phyloP scores from a whole-genome alignment of 192 early-diverging fungal species.

The Martensiomyces pterosporus region DNA sequence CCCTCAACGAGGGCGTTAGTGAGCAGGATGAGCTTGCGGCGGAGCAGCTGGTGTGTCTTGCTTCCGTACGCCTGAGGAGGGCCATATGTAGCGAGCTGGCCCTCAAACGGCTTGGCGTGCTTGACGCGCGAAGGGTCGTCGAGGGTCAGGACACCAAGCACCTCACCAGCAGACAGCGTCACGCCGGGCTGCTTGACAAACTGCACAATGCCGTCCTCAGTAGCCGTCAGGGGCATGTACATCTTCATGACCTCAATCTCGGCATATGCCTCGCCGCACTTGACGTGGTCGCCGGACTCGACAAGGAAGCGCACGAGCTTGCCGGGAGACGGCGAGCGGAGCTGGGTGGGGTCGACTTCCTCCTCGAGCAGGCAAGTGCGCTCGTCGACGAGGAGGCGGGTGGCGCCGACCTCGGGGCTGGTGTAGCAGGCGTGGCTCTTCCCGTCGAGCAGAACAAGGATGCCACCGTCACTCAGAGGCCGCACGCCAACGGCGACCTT shows the following conservation, averaged over 20 bases:
- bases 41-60: constrained; percentile 84
- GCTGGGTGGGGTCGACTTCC: constrained; percentile 95
- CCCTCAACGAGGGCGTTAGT: constrained; percentile 75
- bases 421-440: constrained; percentile 91
- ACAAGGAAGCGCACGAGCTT: constrained; percentile 92
- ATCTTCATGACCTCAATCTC: constrained; percentile 99
- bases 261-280: constrained; percentile 86
- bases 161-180: constrained; percentile 82
- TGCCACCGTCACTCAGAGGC: constrained; percentile 84
- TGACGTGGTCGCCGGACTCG: constrained; percentile 90
- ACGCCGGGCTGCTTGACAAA: constrained; percentile 86
- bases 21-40: constrained; percentile 56
- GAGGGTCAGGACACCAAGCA: constrained; percentile 87
- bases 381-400: constrained; percentile 84
- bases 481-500: constrained; percentile 81
- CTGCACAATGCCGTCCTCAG: constrained; percentile 86
- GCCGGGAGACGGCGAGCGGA: constrained; percentile 92
- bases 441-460: constrained; percentile 85
- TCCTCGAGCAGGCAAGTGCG: constrained; percentile 92
- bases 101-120: constrained; percentile 79
- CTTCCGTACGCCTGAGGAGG: constrained; percentile 79
- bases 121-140: constrained; percentile 93
- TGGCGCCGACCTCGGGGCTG: constrained; percentile 84
- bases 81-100: constrained; percentile 65
- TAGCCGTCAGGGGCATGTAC: constrained; percentile 96